Base-by-base conservation (phyloP, 2,329 filamentous ascomycete species). In the Cladosporium sp. region DNA sequence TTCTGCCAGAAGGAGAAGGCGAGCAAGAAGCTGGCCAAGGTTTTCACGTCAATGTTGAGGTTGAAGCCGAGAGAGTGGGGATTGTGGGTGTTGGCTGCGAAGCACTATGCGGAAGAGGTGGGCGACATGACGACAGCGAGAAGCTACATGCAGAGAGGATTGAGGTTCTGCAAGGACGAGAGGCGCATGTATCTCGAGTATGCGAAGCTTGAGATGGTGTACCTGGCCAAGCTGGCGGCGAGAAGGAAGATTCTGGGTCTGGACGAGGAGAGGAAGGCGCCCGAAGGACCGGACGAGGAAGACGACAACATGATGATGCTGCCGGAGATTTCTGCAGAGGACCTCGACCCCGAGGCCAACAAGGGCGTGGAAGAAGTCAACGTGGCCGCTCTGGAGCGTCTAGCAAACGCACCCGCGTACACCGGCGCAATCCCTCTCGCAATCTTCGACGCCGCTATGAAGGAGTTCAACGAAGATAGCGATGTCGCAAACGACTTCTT, bases 401-500 rank as follows among this genome's bases (percentile, higher is more conserved):
- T 91, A 18, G 85, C 85, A 44, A 81, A 84, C 65, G 94, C 93
- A 57, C 93, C 94, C 4, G 92, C 92, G 11, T 84, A 97, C 69
- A 91, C 91, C 67, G 95, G 95, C n/a, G 95, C 92, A 18, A 97
- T 99, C 70, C 93, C 95, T 1, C 86, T 93, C 65, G 93, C 94
- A 46, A 91, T 99, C 57, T 97, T 97, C 74, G 92, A 97, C 73
- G 88, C 92, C 26, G 89, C 93, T 6, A 88, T 88, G 80, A 92
- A 90, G 76, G 89, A 97, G 72, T 86, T 90, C 62, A 88, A 91
- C 69, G 88, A 89, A 75, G 72, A 70, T 46, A 79, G 88, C 1
- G 80, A 82, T 0, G 83, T 92, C 7, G 92, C 88, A 3, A 88
- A 90, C 72, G 80, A 85, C 26, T 97, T 97, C 79, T 98, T 95